Conservation (phyloP, 108 stramenopile species). For the Nitzschia sp. region DNA sequence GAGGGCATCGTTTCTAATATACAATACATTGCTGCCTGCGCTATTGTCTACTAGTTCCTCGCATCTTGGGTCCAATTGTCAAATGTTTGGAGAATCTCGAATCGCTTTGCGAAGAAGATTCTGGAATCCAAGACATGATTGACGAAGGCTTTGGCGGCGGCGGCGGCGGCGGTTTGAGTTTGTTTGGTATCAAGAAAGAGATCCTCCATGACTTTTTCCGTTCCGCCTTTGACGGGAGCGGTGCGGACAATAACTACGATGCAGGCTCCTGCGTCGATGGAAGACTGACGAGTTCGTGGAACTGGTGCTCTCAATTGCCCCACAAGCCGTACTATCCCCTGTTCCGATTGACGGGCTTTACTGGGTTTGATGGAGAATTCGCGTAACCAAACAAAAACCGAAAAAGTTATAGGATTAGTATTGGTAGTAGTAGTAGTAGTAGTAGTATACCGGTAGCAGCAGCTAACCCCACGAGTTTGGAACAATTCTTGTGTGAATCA, state of each 20-base stretch:
- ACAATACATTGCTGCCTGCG: background rate
- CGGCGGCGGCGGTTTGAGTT: too few species aligned
- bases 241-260: conserved; percentile 79
- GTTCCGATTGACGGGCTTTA: conserved; percentile 82
- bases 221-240: conserved; percentile 81
- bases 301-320: conserved; percentile 81
- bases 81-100: conserved; percentile 61
- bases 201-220: conserved; percentile 87
- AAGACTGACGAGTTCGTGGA: conserved; percentile 82
- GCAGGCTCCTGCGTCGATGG: conserved; percentile 86
- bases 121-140: conserved; percentile 47
- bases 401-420: too few species aligned
- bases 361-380: conserved; percentile 80
- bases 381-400: too few species aligned
- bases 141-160: conserved; percentile 66
- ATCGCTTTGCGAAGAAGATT: conserved; percentile 53
- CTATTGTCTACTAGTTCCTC: conserved; percentile 53
- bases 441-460: too few species aligned
- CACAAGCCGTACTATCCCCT: conserved; percentile 69
- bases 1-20: background rate
- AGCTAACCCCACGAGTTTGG: too few species aligned
- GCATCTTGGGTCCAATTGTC: conserved; percentile 81
- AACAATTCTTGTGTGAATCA: too few species aligned
- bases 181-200: conserved; percentile 60
- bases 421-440: too few species aligned